Evolutionary conservation across 768 basidiomycete genomes (phyloP).

Genomic region (Mycena rebaudengoi): DNA sequence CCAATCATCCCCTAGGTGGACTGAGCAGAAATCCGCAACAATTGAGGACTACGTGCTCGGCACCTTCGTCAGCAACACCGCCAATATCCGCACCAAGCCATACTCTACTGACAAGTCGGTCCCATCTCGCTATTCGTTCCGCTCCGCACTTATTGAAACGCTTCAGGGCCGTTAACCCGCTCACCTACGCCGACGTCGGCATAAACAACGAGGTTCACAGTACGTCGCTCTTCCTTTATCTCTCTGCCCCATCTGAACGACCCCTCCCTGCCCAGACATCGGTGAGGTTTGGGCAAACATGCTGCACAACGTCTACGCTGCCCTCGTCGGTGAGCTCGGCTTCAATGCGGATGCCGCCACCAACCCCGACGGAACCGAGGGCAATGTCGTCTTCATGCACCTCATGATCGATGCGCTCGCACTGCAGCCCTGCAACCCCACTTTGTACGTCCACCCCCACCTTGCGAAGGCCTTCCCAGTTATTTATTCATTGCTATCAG

Average conservation of each 20-base stretch:
- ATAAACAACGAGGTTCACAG: constrained; percentile 55
- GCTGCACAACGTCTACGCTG: constrained; percentile 21
- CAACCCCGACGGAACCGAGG: constrained; percentile 31
- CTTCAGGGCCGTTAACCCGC: constrained; percentile 49
- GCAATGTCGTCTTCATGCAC: constrained; percentile 46
- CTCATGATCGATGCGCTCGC: constrained; percentile 46
- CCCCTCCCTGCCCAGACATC: constrained; percentile 5
- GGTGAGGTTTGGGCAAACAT: constrained; percentile 24
- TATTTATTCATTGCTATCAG: no score
- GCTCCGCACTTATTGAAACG: background rate
- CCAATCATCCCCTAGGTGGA: no score
- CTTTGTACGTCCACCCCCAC: constrained; percentile 19
- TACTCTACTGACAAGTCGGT: constrained; percentile 62
- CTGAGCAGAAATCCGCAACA: constrained; percentile 50
- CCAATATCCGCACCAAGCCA: constrained; percentile 64
- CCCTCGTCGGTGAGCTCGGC: constrained; percentile 6
- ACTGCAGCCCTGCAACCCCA: constrained; percentile 44
- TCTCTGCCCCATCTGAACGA: no score
- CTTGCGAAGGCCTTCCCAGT: no score
- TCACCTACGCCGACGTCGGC: constrained; percentile 49
- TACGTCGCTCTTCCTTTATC: constrained; percentile 36
- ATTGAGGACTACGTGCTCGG: constrained; percentile 54
- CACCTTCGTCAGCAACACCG: constrained; percentile 55
- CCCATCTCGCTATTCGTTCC: background rate
- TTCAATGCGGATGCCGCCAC: constrained; percentile 5